These are phyloP conservation scores for Thuja plicata DNA, from an alignment of 83 land plant species.

Conservation along the genomic window DNA sequence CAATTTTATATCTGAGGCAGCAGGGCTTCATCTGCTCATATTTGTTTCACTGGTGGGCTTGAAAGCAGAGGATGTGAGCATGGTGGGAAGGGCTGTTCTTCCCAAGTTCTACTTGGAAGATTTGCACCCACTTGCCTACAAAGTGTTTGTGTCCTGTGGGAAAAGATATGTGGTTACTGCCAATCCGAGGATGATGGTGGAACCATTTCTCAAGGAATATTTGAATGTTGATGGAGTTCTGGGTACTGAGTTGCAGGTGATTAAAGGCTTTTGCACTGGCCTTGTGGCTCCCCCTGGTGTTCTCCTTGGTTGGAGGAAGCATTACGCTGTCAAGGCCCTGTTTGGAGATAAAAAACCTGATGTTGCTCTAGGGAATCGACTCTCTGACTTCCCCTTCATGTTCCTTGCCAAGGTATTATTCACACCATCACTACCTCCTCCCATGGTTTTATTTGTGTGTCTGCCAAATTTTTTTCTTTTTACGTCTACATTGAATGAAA, in stretches of 20 bases:
- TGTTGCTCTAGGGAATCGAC: not conserved
- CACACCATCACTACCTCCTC: no score
- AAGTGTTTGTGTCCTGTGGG: constrained; percentile 33
- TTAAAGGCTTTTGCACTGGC: constrained; percentile 2
- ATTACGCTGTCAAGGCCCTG: not conserved
- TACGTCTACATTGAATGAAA: no score
- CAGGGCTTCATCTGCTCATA: not conserved
- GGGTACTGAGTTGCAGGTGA: constrained; percentile 1
- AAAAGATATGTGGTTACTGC: constrained; percentile 47
- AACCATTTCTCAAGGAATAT: constrained; percentile 63
- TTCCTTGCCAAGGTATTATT: not conserved
- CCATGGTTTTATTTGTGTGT: no score
- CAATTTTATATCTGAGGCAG: not conserved
- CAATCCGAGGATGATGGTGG: constrained; percentile 73
- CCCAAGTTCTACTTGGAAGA: constrained; percentile 84
- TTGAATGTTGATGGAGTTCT: constrained; percentile 13
- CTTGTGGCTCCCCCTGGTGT: not conserved
- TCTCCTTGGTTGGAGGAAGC: not conserved
- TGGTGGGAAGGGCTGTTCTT: constrained; percentile 31
- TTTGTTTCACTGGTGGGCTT: not conserved
- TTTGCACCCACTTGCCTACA: constrained; percentile 39
- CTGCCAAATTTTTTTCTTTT: no score
- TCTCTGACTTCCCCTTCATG: not conserved
- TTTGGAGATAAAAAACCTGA: not conserved
- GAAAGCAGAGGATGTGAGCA: not conserved